phyloP scores from a whole-genome alignment of 371 early-diverging fungal species.

The Dipsacomyces acuminosporus region DNA sequence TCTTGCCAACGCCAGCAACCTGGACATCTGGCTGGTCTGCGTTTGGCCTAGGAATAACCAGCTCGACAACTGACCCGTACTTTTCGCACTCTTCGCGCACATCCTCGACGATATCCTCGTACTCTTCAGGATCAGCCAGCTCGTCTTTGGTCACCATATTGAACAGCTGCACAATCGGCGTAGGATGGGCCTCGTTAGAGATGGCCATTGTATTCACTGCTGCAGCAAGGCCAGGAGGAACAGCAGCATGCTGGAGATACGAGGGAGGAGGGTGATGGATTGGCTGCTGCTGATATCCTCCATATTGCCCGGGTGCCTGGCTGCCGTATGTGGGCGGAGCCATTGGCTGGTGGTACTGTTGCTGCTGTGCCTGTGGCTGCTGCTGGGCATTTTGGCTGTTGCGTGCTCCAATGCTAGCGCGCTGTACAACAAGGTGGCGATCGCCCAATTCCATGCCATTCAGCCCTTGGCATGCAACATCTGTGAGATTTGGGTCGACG shows the following conservation, averaged over 20 bases:
- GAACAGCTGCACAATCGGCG: slow-evolving; percentile 66
- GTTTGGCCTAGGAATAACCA: slow-evolving; percentile 82
- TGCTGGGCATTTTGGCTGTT: slow-evolving; percentile 9
- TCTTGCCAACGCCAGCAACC: slow-evolving; percentile 82
- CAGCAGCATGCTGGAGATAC: background rate
- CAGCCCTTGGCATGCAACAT: slow-evolving; percentile 89
- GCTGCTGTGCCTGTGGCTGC: slow-evolving; percentile 6
- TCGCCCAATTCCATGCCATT: slow-evolving; percentile 95
- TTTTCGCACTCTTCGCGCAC: slow-evolving; percentile 84
- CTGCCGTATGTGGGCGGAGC: no score
- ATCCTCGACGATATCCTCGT: slow-evolving; percentile 88
- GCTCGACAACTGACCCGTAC: slow-evolving; percentile 73
- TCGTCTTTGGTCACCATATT: slow-evolving; percentile 94
- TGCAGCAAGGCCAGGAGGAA: background rate
- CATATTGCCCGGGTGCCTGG: slow-evolving; percentile 2
- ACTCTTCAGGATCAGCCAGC: slow-evolving; percentile 82
- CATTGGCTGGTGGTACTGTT: slow-evolving; percentile 4
- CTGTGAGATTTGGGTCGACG: slow-evolving; percentile 79
- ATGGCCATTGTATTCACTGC: background rate
- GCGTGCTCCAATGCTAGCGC: slow-evolving; percentile 82
- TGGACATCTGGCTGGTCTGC: slow-evolving; percentile 46
- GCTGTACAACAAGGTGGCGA: slow-evolving; percentile 88
- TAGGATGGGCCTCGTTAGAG: slow-evolving; percentile 17
- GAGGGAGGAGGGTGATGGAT: slow-evolving; percentile 6
- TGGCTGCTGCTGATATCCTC: slow-evolving; percentile 5